Evolutionary conservation across 2,329 filamentous ascomycete species (phyloP), one percentile per base, ranked within the genome.

Genomic region (Esteya vermicola): DNA sequence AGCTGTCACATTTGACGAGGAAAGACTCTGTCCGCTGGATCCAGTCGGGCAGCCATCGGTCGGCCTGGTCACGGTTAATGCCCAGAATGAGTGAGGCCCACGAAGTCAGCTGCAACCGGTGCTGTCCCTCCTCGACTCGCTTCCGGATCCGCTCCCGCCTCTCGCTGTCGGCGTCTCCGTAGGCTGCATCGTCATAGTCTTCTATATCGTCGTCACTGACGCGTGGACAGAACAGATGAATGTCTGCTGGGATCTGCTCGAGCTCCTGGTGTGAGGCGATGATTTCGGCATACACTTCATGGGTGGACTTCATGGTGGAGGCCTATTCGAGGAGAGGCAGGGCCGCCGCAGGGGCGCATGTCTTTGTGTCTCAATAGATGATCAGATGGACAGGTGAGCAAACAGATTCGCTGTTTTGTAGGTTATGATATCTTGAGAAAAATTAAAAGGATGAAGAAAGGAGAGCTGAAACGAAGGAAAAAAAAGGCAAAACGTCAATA

Each of bases 181-280:
- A 54, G 33, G 62, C 55, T 4, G 60, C 61, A 44, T 77, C 67
- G 19, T 78, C 67, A 57, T 85, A 85, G 50, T 78, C 68, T 46
- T 74, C 70, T 18, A 57, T 56, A 45, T 85, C 81, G 2, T 81
- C 71, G 35, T 76, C 70, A 48, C 65, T 60, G 41, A 73, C 57
- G 44, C 72, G 75, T 2, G 81, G 78, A 45, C 81, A 86, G 44
- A 85, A 71, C 39, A 84, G 64, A 51, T 86, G 81, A 20, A 65
- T 59, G 13, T 69, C 58, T n/a, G 55, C 32, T 4, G 63, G 60
- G n/a, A 70, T 57, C 22, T 56, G 52, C 34, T 62, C 57, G 3
- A 68, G 54, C 43, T 64, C 59, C 44, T 63, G 58, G 45, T 59
- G 67, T 53, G 61, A 64, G 40, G 58, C 53, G 16, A 51, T 56